These are phyloP conservation scores for Hypericum perforatum DNA, from an alignment of 345 rosid species.

Conservation along the genomic window DNA sequence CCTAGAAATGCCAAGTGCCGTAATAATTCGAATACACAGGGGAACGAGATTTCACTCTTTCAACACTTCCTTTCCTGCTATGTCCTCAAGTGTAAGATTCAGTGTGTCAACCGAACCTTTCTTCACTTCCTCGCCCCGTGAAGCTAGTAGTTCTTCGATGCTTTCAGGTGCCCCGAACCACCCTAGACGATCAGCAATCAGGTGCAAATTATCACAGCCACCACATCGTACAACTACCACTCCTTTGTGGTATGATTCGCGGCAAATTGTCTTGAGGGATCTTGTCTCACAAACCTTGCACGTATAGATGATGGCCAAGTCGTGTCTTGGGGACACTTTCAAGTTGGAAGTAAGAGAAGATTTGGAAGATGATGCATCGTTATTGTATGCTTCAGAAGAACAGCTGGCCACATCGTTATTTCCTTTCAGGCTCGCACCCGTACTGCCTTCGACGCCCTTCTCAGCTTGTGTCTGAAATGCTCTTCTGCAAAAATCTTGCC, in stretches of 20 bases:
- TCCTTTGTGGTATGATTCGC: conserved; percentile 74
- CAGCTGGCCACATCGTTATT: conserved; percentile 14
- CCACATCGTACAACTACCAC: conserved; percentile 76
- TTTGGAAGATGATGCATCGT: conserved; percentile 25
- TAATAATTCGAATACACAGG: too few relatives aligned
- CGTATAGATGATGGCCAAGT: conserved; percentile 77
- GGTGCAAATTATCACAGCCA: conserved; percentile 78
- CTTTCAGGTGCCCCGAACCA: conserved; percentile 88
- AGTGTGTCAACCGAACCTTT: conserved; percentile 63
- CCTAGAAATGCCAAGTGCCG: too few relatives aligned
- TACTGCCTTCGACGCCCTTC: conserved; percentile 15
- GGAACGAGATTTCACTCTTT: conserved; percentile 12
- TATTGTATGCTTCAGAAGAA: conserved; percentile 9
- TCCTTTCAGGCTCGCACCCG: conserved; percentile 14
- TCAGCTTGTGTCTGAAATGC: conserved; percentile 31
- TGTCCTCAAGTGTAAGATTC: conserved; percentile 69
- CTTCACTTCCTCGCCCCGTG: conserved; percentile 76
- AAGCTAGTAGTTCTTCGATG: conserved; percentile 68
- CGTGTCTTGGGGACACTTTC: conserved; percentile 66
- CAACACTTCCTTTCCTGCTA: conserved; percentile 52
- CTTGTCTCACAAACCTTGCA: conserved; percentile 89
- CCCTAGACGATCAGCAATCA: conserved; percentile 76
- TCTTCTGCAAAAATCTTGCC: conserved; percentile 23
- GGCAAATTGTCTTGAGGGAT: conserved; percentile 58
- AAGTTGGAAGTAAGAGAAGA: conserved; percentile 35